A percentile compares a stretch with the other conserved stretches of the same genome.
These are phyloP conservation scores for Eruca vesicaria DNA, from an alignment of 441 rosid genomes.

Conservation along the genomic window DNA sequence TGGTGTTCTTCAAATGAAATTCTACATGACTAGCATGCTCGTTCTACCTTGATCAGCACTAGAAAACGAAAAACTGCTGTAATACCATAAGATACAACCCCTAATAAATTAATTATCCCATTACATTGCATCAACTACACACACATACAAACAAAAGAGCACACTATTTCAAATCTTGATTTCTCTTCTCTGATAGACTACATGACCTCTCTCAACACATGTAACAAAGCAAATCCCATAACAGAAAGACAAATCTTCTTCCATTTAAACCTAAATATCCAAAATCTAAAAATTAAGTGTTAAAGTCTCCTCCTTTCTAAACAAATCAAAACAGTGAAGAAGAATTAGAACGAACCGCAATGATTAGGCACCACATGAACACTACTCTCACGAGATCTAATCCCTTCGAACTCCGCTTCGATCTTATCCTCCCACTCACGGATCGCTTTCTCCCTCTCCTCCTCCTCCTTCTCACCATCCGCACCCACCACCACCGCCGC, in stretches of 20 bases:
- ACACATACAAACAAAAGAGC: neutral
- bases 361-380: conserved; percentile 85
- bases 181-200: neutral
- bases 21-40: neutral
- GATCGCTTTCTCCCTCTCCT: conserved; percentile 46
- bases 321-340: neutral
- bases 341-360: conserved; percentile 57
- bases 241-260: neutral
- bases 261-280: neutral
- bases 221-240: neutral
- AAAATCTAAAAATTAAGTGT: neutral
- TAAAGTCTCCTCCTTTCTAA: neutral
- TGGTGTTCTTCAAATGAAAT: neutral
- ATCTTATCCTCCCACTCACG: conserved; percentile 67
- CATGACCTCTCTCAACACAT: neutral
- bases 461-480: conserved; percentile 43
- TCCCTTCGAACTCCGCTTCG: conserved; percentile 73
- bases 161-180: neutral
- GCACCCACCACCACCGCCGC: conserved; percentile 30
- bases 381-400: conserved; percentile 77
- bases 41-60: neutral
- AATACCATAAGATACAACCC: neutral
- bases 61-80: neutral
- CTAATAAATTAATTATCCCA: neutral
- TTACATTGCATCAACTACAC: neutral